A percentile compares a stretch with the other conserved stretches of the same genome.
Evolutionary conservation across 306 rosid species (phyloP).

Genomic region (Acacia confusa): DNA sequence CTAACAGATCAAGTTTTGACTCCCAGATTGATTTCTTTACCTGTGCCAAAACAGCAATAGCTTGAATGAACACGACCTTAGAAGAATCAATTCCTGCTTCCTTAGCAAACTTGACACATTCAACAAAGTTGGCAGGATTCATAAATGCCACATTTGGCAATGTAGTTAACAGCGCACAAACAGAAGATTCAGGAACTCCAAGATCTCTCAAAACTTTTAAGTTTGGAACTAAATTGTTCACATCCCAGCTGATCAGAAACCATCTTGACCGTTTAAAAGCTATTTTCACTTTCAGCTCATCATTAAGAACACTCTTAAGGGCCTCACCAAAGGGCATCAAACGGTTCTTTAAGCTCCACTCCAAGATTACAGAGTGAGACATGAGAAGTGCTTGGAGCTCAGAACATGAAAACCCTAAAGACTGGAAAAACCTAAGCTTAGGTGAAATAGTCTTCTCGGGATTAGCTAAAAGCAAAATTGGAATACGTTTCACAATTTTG

Average conservation of each 20-base stretch:
- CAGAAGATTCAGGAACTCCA: not conserved
- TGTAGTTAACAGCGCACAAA: not conserved
- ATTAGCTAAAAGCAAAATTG: not conserved
- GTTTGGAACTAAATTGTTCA: not conserved
- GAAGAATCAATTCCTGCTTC: not conserved
- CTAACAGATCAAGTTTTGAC: not conserved
- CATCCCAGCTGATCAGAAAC: not conserved
- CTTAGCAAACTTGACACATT: not conserved
- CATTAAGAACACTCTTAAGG: constrained; percentile 28
- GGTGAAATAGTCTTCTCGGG: not conserved
- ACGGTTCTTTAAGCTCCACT: not conserved
- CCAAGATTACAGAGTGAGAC: not conserved
- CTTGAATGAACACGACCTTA: not conserved
- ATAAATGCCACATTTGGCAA: not conserved
- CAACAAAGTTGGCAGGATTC: not conserved
- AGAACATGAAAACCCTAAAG: not conserved
- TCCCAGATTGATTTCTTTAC: not conserved
- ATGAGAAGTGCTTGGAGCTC: not conserved
- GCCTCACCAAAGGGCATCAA: constrained; percentile 31
- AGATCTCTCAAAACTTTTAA: not conserved
- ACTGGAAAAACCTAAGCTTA: not conserved
- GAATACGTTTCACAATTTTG: not conserved
- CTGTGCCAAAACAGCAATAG: not conserved
- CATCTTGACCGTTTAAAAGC: not conserved
- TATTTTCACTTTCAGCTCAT: not conserved